Conservation (phyloP, 2,329 filamentous ascomycete species). For the Sporothrix schenckii region DNA sequence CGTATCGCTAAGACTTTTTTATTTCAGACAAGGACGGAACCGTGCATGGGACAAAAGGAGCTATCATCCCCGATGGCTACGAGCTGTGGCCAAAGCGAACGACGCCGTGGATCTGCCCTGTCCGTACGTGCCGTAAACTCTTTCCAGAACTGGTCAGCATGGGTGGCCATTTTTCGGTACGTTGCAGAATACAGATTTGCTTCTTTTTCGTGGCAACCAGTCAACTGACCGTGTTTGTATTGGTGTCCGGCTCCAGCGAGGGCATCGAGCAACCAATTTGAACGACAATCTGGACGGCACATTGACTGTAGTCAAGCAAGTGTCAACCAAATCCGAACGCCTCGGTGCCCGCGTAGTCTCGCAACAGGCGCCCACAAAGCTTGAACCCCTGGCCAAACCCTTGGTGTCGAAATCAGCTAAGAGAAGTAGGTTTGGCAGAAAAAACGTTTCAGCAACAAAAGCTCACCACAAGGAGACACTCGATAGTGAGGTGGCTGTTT, state of each 20-base stretch:
- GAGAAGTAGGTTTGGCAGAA: background rate
- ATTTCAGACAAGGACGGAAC: conserved; percentile 21
- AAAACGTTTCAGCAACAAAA: background rate
- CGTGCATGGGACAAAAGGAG: background rate
- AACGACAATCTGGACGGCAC: conserved; percentile 34
- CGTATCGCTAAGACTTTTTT: background rate
- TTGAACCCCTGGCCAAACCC: background rate
- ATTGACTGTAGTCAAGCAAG: background rate
- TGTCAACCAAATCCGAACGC: background rate
- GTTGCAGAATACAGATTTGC: background rate
- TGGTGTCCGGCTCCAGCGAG: conserved; percentile 1
- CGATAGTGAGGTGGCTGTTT: too few species aligned
- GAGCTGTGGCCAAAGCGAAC: background rate
- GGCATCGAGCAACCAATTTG: conserved; percentile 19
- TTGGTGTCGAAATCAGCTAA: background rate
- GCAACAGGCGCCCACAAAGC: background rate
- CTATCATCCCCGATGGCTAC: conserved; percentile 32
- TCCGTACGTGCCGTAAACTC: conserved; percentile 31
- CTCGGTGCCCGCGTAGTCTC: conserved; percentile 28
- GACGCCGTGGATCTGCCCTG: conserved; percentile 32
- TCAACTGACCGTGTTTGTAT: background rate
- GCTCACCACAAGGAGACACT: background rate
- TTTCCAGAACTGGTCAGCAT: conserved; percentile 24
- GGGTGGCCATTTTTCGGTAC: conserved; percentile 30
- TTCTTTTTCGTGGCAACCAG: background rate